Evolutionary conservation across 192 early-diverging fungal genomes (phyloP), one percentile per base, ranked within the genome.

Genomic region (Coemansia sp.): DNA sequence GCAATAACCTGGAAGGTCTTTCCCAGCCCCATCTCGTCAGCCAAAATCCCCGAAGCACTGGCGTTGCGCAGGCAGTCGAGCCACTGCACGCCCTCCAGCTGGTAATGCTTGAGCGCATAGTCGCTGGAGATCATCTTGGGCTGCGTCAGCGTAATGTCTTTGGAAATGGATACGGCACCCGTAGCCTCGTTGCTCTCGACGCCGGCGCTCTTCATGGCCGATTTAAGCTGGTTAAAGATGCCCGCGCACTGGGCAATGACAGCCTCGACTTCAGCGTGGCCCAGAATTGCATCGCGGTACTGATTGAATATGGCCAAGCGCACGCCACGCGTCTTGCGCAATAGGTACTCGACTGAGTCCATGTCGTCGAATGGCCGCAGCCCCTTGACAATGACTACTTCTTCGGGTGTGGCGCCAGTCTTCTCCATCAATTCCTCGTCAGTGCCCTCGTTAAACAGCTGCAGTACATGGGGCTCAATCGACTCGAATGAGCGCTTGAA

Each of bases 1-100:
- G 89, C 75, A 73, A 97, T 96, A 9, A 96, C 92, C 62, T 97
- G 95, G 22, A 93, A 93, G 16, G 94, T 97, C 79, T 97, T 97
- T 22, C 95, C 95, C 22, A 97, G 88, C 31, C 95, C 94, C 94
- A 97, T 97, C 86, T 89, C 87, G 68, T 90, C 89, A 0, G 88
- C 89, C 57, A 93, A 66, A 34, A 97, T 96, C 1, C 94, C 93
- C 4, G 94, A 93, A 0, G 92, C 85, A 0, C 83, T 73, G 57
- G 91, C 90, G 42, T 87, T 82, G 73, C 92, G 90, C 43, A 97
- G 68, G 60, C 92, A 79, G 13, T 79, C 84, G 63, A 97, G 78
- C 96, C 96, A 97, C 64, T 90, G 92, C 33, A 97, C 84, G 20
- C 96, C 96, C 29, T 92, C 85, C 54, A 97, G 86, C 72, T 97